Percentiles rank a stretch among this genome's conserved stretches.
phyloP scores from a whole-genome alignment of 2,329 filamentous ascomycete species.

The Colletotrichum sp. region DNA sequence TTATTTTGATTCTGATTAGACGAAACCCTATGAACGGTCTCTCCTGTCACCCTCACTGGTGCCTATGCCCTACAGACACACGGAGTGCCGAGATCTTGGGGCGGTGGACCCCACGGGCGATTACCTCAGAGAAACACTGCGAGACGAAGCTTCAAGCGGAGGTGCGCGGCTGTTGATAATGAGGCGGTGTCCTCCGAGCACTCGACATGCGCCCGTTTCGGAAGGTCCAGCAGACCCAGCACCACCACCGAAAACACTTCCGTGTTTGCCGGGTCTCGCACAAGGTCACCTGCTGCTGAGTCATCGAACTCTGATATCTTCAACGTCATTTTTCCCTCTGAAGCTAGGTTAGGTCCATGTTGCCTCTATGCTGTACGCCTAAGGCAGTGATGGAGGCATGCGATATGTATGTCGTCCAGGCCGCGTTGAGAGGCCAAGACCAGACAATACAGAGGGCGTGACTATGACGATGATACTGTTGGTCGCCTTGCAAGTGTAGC shows the following conservation, averaged over 20 bases:
- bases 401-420: not conserved
- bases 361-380: not conserved
- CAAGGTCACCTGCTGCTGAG: not conserved
- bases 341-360: not conserved
- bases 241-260: not conserved
- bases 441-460: not conserved
- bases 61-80: not conserved
- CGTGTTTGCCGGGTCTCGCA: not conserved
- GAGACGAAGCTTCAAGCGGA: not conserved
- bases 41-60: not conserved
- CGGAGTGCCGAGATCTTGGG: not conserved
- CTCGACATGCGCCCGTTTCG: constrained; percentile 2
- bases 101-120: not conserved
- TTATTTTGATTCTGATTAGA: not conserved
- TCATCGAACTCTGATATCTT: constrained; percentile 1
- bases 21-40: not conserved
- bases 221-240: not conserved
- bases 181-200: constrained; percentile 11
- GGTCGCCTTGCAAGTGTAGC: not conserved
- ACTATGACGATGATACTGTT: not conserved
- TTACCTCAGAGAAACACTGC: not conserved
- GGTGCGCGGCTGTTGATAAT: not conserved
- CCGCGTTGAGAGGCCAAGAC: not conserved
- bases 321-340: not conserved
- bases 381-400: not conserved